Percentiles rank a stretch among this genome's conserved stretches.
Evolutionary conservation across 139 green algal genomes (phyloP).

Genomic region (Haematococcus lacustris): DNA sequence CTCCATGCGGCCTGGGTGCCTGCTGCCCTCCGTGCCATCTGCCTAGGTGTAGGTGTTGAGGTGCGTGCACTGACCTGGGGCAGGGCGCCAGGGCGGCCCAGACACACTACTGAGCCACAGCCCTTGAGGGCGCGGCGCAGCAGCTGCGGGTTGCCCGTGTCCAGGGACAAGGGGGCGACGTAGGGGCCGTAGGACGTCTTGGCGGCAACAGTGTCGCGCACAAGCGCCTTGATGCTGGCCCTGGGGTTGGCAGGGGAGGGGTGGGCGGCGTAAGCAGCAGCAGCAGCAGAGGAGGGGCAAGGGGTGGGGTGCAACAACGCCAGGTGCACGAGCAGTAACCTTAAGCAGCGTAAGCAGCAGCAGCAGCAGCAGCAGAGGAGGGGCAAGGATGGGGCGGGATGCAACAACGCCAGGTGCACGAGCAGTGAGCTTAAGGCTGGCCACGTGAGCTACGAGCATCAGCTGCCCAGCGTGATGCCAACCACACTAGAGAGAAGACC

Average conservation of each 20-base stretch:
- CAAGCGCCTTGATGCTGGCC: conserved; percentile 29
- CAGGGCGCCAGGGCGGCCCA: no score
- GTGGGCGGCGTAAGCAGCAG: no score
- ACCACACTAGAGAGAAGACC: no score
- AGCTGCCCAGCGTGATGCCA: no score
- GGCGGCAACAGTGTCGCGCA: conserved; percentile 23
- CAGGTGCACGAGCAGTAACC: background rate
- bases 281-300: background rate
- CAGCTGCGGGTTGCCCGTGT: background rate
- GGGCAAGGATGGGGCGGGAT: background rate
- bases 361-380: background rate
- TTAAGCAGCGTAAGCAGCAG: background rate
- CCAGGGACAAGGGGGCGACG: conserved; percentile 22
- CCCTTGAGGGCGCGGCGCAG: conserved; percentile 12
- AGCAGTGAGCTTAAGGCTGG: background rate
- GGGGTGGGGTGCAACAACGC: background rate
- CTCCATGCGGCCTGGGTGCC: no score
- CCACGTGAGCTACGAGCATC: no score
- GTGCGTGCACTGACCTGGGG: no score
- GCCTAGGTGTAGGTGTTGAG: no score
- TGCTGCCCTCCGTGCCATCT: no score
- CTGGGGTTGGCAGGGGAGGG: no score
- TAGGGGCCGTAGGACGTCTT: conserved; percentile 46
- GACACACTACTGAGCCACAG: conserved; percentile 13
- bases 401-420: no score